Percentiles rank a stretch among this genome's conserved stretches.
phyloP scores from a whole-genome alignment of 257 asterid genomes.

The Schizonepeta tenuifolia region DNA sequence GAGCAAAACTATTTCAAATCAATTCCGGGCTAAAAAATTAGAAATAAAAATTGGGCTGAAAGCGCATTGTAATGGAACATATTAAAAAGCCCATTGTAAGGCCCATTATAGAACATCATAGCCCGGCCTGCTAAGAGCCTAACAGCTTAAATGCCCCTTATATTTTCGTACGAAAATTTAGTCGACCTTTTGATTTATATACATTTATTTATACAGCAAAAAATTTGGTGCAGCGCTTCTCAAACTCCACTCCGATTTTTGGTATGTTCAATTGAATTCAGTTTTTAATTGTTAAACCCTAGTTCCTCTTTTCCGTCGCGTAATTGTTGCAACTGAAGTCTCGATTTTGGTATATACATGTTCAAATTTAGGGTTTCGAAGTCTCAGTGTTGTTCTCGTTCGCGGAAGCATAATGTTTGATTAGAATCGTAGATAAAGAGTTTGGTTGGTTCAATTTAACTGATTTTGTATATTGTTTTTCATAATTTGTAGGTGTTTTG shows the following conservation, averaged over 20 bases:
- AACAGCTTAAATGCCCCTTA: not conserved
- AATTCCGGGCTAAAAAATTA: too few relatives aligned
- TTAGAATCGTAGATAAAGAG: not conserved
- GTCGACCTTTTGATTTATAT: not conserved
- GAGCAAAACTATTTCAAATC: too few relatives aligned
- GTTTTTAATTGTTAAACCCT: conserved; percentile 36
- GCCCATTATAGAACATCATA: not conserved
- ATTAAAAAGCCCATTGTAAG: not conserved
- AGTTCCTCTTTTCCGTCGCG: conserved; percentile 16
- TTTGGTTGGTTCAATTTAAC: not conserved
- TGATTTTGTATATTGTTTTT: not conserved
- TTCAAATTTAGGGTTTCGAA: conserved; percentile 32
- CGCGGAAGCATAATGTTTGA: conserved; percentile 3
- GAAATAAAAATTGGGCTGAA: too few relatives aligned
- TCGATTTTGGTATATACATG: not conserved
- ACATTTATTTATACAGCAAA: not conserved
- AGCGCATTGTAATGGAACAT: too few relatives aligned
- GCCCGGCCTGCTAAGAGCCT: conserved; percentile 17
- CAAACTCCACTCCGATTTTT: conserved; percentile 17
- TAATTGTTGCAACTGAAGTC: not conserved
- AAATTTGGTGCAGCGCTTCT: conserved; percentile 22
- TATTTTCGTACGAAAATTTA: conserved; percentile 5
- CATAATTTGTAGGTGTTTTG: conserved; percentile 11
- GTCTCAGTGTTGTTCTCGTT: conserved; percentile 12
- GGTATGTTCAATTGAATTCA: conserved; percentile 28